Evolutionary conservation across 106 monocot species (phyloP).

Genomic region (Posidonia australis): DNA sequence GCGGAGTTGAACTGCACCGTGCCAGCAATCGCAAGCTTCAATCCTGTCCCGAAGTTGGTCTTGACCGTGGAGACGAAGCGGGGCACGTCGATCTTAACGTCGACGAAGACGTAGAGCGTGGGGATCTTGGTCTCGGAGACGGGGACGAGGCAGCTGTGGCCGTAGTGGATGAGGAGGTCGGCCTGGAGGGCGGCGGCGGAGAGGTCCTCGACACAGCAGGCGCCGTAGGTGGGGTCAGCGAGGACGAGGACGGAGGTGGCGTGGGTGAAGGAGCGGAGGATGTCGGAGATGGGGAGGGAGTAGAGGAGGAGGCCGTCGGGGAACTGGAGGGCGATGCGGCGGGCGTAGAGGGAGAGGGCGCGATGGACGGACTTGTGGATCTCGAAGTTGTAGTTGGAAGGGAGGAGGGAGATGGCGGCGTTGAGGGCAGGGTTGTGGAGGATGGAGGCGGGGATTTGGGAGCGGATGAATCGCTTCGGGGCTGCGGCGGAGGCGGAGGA

Average conservation of each 20-base stretch:
- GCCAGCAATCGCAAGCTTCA: slow-evolving; percentile 53
- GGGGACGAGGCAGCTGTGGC: slow-evolving; percentile 93
- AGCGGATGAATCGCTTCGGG: slow-evolving; percentile 72
- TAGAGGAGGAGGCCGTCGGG: slow-evolving; percentile 96
- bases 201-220: slow-evolving; percentile 85
- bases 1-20: slow-evolving; percentile 86
- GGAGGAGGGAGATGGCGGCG: slow-evolving; percentile 73
- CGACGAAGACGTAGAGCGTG: slow-evolving; percentile 81
- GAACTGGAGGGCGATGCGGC: slow-evolving; percentile 71
- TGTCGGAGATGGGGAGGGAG: slow-evolving; percentile 80
- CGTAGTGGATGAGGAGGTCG: slow-evolving; percentile 94
- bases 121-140: slow-evolving; percentile 53
- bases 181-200: slow-evolving; percentile 49
- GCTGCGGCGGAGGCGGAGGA: not conserved
- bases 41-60: slow-evolving; percentile 18
- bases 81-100: slow-evolving; percentile 48
- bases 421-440: slow-evolving; percentile 52
- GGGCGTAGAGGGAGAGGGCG: slow-evolving; percentile 40
- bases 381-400: slow-evolving; percentile 90
- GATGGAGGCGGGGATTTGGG: slow-evolving; percentile 68
- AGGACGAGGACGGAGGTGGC: slow-evolving; percentile 52
- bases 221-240: slow-evolving; percentile 93
- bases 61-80: slow-evolving; percentile 37
- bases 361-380: slow-evolving; percentile 91
- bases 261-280: slow-evolving; percentile 42